Evolutionary conservation across 164 flowering plant species (phyloP).

Genomic region (Aristolochia fimbriata): DNA sequence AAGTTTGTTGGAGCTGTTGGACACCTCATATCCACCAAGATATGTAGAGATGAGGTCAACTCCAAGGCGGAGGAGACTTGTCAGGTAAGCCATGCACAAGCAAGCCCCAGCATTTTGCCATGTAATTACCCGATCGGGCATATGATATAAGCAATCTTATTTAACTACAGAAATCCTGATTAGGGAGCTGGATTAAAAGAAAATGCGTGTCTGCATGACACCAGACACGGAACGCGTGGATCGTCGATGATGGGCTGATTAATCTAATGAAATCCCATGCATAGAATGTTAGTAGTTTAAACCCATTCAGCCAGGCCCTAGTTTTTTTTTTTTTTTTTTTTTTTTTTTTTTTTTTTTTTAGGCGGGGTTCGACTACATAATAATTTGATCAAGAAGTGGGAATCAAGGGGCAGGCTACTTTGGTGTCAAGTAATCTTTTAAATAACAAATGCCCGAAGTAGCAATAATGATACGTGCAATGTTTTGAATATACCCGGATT

Average conservation of each 20-base stretch:
- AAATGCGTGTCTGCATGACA: slow-evolving; percentile 1
- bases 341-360: too few species aligned
- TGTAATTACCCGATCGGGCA: slow-evolving; percentile 2
- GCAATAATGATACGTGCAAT: too few species aligned
- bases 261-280: background rate
- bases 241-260: background rate
- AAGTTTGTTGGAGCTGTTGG: slow-evolving; percentile 7
- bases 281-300: too few species aligned
- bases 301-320: too few species aligned
- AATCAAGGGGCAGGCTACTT: too few species aligned
- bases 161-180: background rate
- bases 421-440: too few species aligned
- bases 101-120: slow-evolving; percentile 2
- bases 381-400: too few species aligned
- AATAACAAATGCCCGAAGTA: too few species aligned
- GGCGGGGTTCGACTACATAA: too few species aligned
- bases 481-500: too few species aligned
- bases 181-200: background rate
- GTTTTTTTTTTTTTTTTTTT: too few species aligned
- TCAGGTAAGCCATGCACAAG: slow-evolving; percentile 2
- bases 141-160: background rate
- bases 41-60: slow-evolving; percentile 2
- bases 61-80: background rate
- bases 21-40: slow-evolving; percentile 2
- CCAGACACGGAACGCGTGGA: background rate